Evolutionary conservation across 768 basidiomycete genomes (phyloP), one percentile per base, ranked within the genome.

Genomic region (Rhodotorula taiwanensis): DNA sequence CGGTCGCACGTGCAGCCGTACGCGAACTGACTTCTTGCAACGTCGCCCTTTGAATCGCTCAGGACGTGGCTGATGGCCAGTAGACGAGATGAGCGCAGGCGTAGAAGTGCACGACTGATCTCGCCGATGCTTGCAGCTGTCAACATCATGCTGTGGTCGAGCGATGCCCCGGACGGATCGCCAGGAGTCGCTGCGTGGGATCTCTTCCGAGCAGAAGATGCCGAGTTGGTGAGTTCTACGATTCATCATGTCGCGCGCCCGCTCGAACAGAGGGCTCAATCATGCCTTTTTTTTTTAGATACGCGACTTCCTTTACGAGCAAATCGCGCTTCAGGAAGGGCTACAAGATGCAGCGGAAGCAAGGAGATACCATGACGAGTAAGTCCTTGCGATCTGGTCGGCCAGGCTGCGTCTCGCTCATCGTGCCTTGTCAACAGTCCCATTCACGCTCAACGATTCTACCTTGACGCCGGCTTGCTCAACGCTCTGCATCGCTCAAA

Each of bases 141-240:
- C 64, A 97, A 97, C 74, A 81, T 97, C 64, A 88, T 95, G 87
- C 81, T 88, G 2, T 84, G 84, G 73, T 83, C 91, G 14, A 79
- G 82, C 11, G n/a, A 86, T 34, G 81, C 81, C 10, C 57, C 60
- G 0, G 75, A 76, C 34, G 81, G 81, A 3, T 44, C 28, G 1
- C 71, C 74, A 21, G 93, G 93, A 6, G 84, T 82, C 69, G 93
- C 93, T 0, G 88, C 84, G 1, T 98, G 93, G 93, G 91, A 95
- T 74, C 78, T 98, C 50, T 97, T 83, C 78, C 82, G 84, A 30
- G 84, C 89, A 0, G 82, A 86, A 58, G 91, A 94, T 71, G 83
- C 89, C 33, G 80, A 83, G n/a, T 82, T 58, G 55, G 67, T 64
- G 23, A 36, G 59, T 33, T 15, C 27, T 7, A 8, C 25, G 18